A percentile compares a stretch with the other conserved stretches of the same genome.
phyloP scores from a whole-genome alignment of 768 basidiomycete species.

The Rhizopogon vesiculosus region DNA sequence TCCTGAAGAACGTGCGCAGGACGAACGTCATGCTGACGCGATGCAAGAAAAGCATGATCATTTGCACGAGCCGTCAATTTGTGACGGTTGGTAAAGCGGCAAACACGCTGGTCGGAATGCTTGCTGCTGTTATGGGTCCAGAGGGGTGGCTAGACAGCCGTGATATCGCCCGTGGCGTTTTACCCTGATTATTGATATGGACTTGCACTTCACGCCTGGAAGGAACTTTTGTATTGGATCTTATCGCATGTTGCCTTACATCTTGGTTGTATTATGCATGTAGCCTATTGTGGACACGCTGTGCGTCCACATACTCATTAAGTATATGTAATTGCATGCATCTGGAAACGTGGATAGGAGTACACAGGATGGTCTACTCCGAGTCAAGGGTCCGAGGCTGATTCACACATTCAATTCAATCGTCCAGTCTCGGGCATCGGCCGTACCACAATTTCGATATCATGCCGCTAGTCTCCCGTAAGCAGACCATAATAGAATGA shows the following conservation, averaged over 20 bases:
- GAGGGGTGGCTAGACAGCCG: constrained; percentile 14
- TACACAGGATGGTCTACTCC: no score
- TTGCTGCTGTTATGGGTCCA: constrained; percentile 10
- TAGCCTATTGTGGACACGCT: not conserved
- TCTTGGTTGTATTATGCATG: not conserved
- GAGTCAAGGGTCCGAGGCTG: no score
- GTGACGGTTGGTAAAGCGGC: constrained; percentile 11
- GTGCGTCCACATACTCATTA: not conserved
- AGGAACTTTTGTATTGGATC: not conserved
- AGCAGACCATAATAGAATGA: no score
- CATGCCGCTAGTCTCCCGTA: no score
- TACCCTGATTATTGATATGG: not conserved
- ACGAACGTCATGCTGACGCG: constrained; percentile 86
- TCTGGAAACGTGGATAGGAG: no score
- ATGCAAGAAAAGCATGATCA: constrained; percentile 70
- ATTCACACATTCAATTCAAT: no score
- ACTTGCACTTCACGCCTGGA: not conserved
- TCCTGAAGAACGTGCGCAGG: constrained; percentile 55
- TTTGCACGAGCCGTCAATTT: constrained; percentile 46
- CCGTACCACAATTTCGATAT: no score
- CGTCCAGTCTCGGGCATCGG: no score
- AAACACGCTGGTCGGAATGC: constrained; percentile 19
- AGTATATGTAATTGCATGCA: no score
- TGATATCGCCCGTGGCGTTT: not conserved
- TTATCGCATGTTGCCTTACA: not conserved